These are phyloP conservation scores for Irpex rosettiformis DNA, from an alignment of 1,284 basidiomycete genomes.

Conservation along the genomic window DNA sequence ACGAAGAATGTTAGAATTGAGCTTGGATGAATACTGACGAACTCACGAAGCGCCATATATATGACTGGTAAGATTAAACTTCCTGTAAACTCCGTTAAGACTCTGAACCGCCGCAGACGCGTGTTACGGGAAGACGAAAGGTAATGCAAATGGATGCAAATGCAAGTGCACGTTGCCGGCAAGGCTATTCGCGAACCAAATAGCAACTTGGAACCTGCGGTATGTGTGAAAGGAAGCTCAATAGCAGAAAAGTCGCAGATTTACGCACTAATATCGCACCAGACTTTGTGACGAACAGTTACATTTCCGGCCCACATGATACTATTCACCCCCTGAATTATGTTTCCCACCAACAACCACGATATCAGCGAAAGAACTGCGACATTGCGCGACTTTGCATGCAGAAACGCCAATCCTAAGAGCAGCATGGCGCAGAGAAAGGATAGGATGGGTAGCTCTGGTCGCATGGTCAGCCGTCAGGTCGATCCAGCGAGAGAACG, in stretches of 20 bases:
- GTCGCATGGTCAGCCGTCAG: slow-evolving; percentile 36
- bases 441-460: slow-evolving; percentile 44
- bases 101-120: slow-evolving; percentile 29
- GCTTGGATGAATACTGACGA: not conserved
- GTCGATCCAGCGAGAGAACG: slow-evolving; percentile 19
- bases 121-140: slow-evolving; percentile 25
- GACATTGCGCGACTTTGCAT: slow-evolving; percentile 43
- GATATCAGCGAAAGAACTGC: slow-evolving; percentile 43
- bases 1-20: slow-evolving; percentile 1
- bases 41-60: slow-evolving; percentile 59
- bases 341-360: slow-evolving; percentile 43
- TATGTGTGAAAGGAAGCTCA: not conserved
- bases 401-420: slow-evolving; percentile 33
- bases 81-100: slow-evolving; percentile 45
- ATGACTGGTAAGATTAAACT: slow-evolving; percentile 53
- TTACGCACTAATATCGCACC: slow-evolving; percentile 50
- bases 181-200: slow-evolving; percentile 42
- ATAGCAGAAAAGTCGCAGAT: not conserved
- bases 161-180: slow-evolving; percentile 51
- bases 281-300: slow-evolving; percentile 33
- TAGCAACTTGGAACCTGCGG: slow-evolving; percentile 39
- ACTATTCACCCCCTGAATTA: slow-evolving; percentile 42
- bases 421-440: slow-evolving; percentile 44
- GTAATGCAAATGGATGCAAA: slow-evolving; percentile 27
- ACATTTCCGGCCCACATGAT: slow-evolving; percentile 41